These are phyloP conservation scores for Cercospora zeae-maydis DNA, from an alignment of 2,329 filamentous ascomycete genomes.

Conservation along the genomic window DNA sequence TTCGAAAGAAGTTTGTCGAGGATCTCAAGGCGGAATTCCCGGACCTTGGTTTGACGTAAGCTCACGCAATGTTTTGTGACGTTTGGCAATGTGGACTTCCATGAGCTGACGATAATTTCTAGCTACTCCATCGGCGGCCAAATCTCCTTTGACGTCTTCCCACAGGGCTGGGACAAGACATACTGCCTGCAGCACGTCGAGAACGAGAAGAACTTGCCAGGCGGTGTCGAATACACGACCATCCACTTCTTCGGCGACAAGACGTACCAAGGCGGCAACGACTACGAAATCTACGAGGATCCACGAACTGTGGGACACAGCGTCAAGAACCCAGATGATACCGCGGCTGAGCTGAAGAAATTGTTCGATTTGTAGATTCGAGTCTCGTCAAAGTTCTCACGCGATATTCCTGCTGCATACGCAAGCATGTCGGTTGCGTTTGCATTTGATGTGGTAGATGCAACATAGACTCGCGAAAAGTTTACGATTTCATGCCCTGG, in stretches of 20 bases:
- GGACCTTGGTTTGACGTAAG: constrained; percentile 78
- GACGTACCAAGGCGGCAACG: constrained; percentile 84
- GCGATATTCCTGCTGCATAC: background rate
- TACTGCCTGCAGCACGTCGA: constrained; percentile 90
- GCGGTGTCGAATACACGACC: constrained; percentile 73
- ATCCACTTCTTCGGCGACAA: constrained; percentile 99
- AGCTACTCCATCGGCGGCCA: constrained; percentile 94
- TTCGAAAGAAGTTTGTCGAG: constrained; percentile 72
- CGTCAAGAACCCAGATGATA: constrained; percentile 79
- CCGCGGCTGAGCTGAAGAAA: constrained; percentile 73
- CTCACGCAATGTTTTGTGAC: constrained; percentile 23
- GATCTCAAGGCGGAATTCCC: constrained; percentile 76
- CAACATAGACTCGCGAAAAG: background rate
- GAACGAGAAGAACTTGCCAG: constrained; percentile 63
- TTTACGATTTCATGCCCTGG: background rate
- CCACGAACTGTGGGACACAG: constrained; percentile 77
- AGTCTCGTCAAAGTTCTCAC: background rate
- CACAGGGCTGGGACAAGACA: constrained; percentile 95
- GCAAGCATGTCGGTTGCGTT: background rate
- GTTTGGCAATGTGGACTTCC: background rate
- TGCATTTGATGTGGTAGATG: background rate
- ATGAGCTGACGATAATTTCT: background rate
- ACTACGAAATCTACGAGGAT: constrained; percentile 90
- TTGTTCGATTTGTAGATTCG: constrained; percentile 53
- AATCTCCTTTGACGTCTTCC: constrained; percentile 98